phyloP scores from a whole-genome alignment of 2,329 filamentous ascomycete genomes.

The Trichoderma atrobrunneum region DNA sequence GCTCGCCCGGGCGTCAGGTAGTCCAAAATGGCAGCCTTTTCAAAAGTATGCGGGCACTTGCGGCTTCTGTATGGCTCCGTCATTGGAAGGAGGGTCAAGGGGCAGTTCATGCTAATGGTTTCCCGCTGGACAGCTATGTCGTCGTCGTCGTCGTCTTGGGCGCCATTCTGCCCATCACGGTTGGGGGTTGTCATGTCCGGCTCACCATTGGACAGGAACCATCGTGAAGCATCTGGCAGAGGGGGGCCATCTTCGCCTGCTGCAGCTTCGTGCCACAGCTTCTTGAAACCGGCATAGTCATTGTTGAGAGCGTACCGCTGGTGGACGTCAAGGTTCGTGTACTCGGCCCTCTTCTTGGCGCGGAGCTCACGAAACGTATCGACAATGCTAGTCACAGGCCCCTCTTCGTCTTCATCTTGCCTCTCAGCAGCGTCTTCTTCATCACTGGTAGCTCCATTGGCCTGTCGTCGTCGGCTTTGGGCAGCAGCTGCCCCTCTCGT shows the following conservation, averaged over 20 bases:
- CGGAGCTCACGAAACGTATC: constrained; percentile 38
- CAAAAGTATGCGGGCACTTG: constrained; percentile 71
- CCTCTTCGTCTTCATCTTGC: constrained; percentile 28
- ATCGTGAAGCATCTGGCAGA: constrained; percentile 51
- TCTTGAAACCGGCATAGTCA: constrained; percentile 59
- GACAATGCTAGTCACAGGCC: constrained; percentile 26
- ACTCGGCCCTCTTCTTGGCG: constrained; percentile 40
- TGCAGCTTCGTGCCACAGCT: constrained; percentile 54
- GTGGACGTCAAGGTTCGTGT: constrained; percentile 40
- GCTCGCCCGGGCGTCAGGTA: constrained; percentile 44
- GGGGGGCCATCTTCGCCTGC: constrained; percentile 48
- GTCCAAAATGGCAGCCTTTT: constrained; percentile 62
- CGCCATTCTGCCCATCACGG: constrained; percentile 16
- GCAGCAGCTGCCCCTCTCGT: not conserved
- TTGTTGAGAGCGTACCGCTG: constrained; percentile 56
- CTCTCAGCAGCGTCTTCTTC: constrained; percentile 23
- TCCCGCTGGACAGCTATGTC: constrained; percentile 66
- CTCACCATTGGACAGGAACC: constrained; percentile 50
- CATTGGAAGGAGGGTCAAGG: constrained; percentile 63
- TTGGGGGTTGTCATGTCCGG: constrained; percentile 37
- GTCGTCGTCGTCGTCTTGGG: constrained; percentile 52
- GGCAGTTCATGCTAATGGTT: constrained; percentile 65
- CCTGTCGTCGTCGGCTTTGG: constrained; percentile 17
- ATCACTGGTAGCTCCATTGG: constrained; percentile 18
- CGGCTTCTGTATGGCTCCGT: constrained; percentile 63